These are phyloP conservation scores for Populus pruinosa DNA, from an alignment of 345 rosid genomes.

Conservation along the genomic window DNA sequence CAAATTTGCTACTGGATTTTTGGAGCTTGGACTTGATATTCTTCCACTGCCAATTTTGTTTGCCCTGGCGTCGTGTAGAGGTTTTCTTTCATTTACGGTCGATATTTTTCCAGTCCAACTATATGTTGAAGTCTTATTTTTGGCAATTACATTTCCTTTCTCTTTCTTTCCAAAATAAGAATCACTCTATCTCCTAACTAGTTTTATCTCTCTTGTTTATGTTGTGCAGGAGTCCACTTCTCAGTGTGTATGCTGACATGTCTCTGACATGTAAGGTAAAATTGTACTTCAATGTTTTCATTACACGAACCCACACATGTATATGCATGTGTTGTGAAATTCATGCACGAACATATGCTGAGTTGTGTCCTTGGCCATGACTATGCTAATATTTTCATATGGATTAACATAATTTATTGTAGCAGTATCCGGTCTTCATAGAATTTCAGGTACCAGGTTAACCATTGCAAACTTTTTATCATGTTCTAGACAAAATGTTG, in stretches of 20 bases:
- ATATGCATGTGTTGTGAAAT: not conserved
- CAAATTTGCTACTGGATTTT: not conserved
- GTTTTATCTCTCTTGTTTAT: constrained; percentile 5
- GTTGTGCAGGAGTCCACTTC: constrained; percentile 75
- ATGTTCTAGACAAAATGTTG: not conserved
- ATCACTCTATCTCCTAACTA: not conserved
- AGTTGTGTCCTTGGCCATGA: not conserved
- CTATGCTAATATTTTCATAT: not conserved
- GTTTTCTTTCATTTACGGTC: not conserved
- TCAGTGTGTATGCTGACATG: constrained; percentile 97
- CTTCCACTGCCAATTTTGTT: not conserved
- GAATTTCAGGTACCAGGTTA: not conserved
- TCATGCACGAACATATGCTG: not conserved
- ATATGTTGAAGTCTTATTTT: not conserved
- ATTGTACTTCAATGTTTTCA: not conserved
- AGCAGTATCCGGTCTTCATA: not conserved
- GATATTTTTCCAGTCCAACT: not conserved
- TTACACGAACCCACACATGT: not conserved
- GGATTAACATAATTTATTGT: not conserved
- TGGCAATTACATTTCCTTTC: not conserved
- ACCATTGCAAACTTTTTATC: not conserved
- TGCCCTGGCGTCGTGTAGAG: not conserved
- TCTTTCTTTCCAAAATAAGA: not conserved
- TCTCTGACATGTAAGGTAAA: constrained; percentile 89
- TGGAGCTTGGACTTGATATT: not conserved